Base-by-base conservation (phyloP, 1,284 basidiomycete genomes). In the Leccinum subatratum region DNA sequence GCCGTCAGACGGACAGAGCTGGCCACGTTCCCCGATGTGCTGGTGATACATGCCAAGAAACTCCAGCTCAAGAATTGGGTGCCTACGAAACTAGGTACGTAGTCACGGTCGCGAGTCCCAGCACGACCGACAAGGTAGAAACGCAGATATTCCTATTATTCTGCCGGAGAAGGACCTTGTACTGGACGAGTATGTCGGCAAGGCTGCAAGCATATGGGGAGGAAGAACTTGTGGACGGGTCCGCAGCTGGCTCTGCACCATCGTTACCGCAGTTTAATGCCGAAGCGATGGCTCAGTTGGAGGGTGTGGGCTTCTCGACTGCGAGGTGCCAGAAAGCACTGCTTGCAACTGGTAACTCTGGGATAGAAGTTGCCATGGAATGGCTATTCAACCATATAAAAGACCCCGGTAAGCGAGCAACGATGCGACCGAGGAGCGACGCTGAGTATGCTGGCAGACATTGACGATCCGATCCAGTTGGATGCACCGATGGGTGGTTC, bases 51-150 rank as follows among this genome's bases (percentile, higher is more conserved):
- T 72, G 91, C 95, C 64, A 94, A 93, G 73, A 96, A 97, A 73
- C 98, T 98, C 82, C 93, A 96, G 78, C 85, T 98, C 6, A 89
- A 96, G 64, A 96, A 96, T 74, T 99, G 96, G 96, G 94, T 99
- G 4, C 96, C 97, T 0, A 87, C 92, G 6, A 99, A 99, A 78
- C 85, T 98, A 42, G 92, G 93, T 94, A 67, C 39, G 86, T 79
- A 2, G 6, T 57, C 8, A 39, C 34, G 32, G 5, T 60, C 11
- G 6, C n/a, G 61, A 28, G 4, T 62, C 8, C 18, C 11, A 61
- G 58, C 5, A 32, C 14, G 18, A 66, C 18, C 5, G 2, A 64
- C 63, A 64, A n/a, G 68, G 45, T 45, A 2, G 25, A 30, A 59
- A 63, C 22, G 37, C 70, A 95, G 94, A 97, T 70, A 92, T 99